These are phyloP conservation scores for Phlebopus sp. DNA, from an alignment of 1,284 basidiomycete species.

Conservation along the genomic window DNA sequence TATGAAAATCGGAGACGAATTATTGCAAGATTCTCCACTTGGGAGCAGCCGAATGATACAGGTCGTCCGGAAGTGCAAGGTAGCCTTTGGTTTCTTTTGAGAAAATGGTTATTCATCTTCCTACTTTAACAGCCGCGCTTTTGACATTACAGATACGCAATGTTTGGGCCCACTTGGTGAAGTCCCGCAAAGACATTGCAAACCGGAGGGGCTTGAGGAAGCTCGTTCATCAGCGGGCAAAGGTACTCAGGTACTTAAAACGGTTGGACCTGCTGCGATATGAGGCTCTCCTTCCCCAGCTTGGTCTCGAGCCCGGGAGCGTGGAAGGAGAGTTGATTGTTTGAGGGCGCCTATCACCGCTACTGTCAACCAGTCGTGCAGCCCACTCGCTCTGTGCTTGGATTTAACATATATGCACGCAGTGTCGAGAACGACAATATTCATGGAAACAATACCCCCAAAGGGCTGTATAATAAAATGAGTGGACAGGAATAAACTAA, in stretches of 20 bases:
- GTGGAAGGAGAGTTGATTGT: constrained; percentile 89
- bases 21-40: constrained; percentile 74
- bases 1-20: constrained; percentile 85
- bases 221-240: constrained; percentile 82
- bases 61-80: constrained; percentile 89
- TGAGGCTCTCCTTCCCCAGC: constrained; percentile 65
- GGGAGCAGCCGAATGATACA: constrained; percentile 68
- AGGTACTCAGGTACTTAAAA: constrained; percentile 81
- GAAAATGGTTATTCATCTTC: constrained; percentile 1
- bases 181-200: constrained; percentile 73
- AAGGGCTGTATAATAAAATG: too few species aligned
- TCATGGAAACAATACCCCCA: too few species aligned
- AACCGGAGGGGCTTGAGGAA: constrained; percentile 73
- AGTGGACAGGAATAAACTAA: too few species aligned
- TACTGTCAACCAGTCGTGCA: neutral
- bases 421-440: too few species aligned
- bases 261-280: constrained; percentile 68
- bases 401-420: too few species aligned
- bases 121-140: constrained; percentile 64
- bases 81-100: constrained; percentile 35
- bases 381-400: neutral
- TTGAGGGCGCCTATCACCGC: constrained; percentile 21
- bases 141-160: constrained; percentile 85
- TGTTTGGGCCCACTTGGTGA: constrained; percentile 70
- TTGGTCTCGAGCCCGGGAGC: constrained; percentile 76